Evolutionary conservation across 352 stramenopile genomes (phyloP), one percentile per base, ranked within the genome.

Genomic region (Pilasporangium apinafurcum): DNA sequence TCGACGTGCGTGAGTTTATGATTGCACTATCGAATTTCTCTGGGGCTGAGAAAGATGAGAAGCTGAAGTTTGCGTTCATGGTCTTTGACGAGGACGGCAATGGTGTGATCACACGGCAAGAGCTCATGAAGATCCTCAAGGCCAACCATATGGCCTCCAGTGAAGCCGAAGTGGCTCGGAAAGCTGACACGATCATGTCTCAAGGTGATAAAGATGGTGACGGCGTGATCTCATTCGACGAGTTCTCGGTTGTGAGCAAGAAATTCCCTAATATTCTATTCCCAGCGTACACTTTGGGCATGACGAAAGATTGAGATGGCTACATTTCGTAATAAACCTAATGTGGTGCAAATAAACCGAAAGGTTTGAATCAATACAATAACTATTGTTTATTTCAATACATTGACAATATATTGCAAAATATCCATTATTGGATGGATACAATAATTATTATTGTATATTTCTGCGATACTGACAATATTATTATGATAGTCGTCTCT

Each of bases 201-300:
- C 92, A 98, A 53, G 92, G 86, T 26, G 87, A 97, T 54, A 97
- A 97, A 62, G 88, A 98, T 62, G 94, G 93, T 51, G 93, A 98
- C 68, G 92, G 94, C 20, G 87, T 97, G 37, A 97, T 98, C 52
- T 97, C 86, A 14, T 98, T 98, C 59, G 93, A 98, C 51, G 95
- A 98, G 62, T 98, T 98, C 59, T 84, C 95, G 21, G 65, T 97
- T 46, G 92, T 98, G 40, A 95, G 72, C 64, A 98, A 98, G 62
- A 97, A 97, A 57, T 98, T 98, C 56, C 92, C 95, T 12, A 98
- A 98, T 57, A 96, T 98, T 62, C 64, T 97, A 18, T 96, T 95
- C 67, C 86, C 86, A 22, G 76, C 78, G 28, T 93, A 89, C 55
- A 87, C 80, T 26, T 60, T 89, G 13, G 67, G 66, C 13, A 69